Percentiles rank a stretch among this genome's conserved stretches.
phyloP scores from a whole-genome alignment of 2,329 filamentous ascomycete genomes.

The Claviceps purpurea region DNA sequence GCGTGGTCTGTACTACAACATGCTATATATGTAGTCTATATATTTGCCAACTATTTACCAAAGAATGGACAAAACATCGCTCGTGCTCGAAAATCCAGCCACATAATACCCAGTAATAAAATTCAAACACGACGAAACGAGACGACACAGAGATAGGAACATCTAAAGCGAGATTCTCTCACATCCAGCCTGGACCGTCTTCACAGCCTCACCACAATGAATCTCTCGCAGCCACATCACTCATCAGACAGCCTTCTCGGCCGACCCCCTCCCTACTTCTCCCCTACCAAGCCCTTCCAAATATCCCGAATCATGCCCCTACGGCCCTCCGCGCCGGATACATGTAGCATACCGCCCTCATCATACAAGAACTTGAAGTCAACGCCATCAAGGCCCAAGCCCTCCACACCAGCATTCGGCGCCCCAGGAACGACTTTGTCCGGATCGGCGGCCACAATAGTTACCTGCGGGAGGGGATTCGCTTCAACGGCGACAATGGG shows the following conservation, averaged over 20 bases:
- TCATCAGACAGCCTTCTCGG: slow-evolving; percentile 9
- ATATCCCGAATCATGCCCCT: slow-evolving; percentile 39
- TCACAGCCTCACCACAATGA: too few species aligned
- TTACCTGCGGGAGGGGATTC: slow-evolving; percentile 32
- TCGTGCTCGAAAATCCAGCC: too few species aligned
- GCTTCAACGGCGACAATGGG: slow-evolving; percentile 31
- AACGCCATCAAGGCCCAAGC: slow-evolving; percentile 41
- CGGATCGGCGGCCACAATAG: slow-evolving; percentile 43
- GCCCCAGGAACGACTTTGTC: slow-evolving; percentile 35
- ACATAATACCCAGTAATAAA: too few species aligned
- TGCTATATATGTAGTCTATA: too few species aligned
- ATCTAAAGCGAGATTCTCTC: too few species aligned
- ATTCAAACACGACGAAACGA: too few species aligned
- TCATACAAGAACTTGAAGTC: slow-evolving; percentile 40
- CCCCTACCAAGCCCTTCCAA: slow-evolving; percentile 46
- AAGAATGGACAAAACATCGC: too few species aligned
- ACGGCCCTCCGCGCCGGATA: slow-evolving; percentile 17
- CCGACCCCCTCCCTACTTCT: slow-evolving; percentile 22
- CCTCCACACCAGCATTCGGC: slow-evolving; percentile 44
- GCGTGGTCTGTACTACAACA: too few species aligned
- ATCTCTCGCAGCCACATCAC: too few species aligned
- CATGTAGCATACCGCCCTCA: slow-evolving; percentile 8
- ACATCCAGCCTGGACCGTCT: too few species aligned
- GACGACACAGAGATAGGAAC: too few species aligned
- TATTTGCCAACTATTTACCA: too few species aligned